Conservation (phyloP, 2,329 filamentous ascomycete species). For the Cryphonectria carpinicola region DNA sequence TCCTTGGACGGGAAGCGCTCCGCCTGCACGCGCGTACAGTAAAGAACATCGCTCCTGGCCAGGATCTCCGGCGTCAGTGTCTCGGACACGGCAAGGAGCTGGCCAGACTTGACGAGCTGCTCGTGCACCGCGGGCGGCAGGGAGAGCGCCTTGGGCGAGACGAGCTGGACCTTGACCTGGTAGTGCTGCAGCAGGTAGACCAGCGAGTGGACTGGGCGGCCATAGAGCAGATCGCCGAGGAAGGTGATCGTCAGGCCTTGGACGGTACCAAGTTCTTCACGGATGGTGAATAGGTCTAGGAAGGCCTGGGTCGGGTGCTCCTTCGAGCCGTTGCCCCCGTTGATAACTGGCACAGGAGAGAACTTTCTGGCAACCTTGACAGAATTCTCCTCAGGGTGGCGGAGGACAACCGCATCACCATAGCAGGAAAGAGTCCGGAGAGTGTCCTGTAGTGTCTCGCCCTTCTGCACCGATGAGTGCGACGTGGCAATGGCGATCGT, state of each 20-base stretch:
- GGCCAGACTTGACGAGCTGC: constrained; percentile 71
- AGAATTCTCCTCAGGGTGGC: constrained; percentile 82
- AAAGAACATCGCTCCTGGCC: constrained; percentile 85
- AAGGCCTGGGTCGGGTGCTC: constrained; percentile 98
- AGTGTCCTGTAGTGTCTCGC: constrained; percentile 90
- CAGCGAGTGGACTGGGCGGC: constrained; percentile 92
- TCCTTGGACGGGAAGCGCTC: constrained; percentile 85
- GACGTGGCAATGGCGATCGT: constrained; percentile 81
- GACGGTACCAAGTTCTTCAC: constrained; percentile 94
- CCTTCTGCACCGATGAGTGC: constrained; percentile 90
- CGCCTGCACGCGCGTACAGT: constrained; percentile 96
- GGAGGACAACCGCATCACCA: constrained; percentile 91
- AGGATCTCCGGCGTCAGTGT: constrained; percentile 86
- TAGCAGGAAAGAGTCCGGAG: constrained; percentile 94
- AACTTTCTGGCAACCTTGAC: constrained; percentile 84
- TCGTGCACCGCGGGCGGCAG: constrained; percentile 77
- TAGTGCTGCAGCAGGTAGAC: constrained; percentile 95
- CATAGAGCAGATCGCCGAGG: constrained; percentile 88
- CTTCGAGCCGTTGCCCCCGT: constrained; percentile 92
- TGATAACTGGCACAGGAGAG: constrained; percentile 90
- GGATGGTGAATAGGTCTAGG: constrained; percentile 96
- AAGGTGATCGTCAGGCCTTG: constrained; percentile 97
- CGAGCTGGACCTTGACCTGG: constrained; percentile 90
- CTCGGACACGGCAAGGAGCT: constrained; percentile 76
- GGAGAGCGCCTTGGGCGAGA: constrained; percentile 77